These are phyloP conservation scores for Otatea glauca DNA, from an alignment of 176 grass and related monocot genomes.

Conservation along the genomic window DNA sequence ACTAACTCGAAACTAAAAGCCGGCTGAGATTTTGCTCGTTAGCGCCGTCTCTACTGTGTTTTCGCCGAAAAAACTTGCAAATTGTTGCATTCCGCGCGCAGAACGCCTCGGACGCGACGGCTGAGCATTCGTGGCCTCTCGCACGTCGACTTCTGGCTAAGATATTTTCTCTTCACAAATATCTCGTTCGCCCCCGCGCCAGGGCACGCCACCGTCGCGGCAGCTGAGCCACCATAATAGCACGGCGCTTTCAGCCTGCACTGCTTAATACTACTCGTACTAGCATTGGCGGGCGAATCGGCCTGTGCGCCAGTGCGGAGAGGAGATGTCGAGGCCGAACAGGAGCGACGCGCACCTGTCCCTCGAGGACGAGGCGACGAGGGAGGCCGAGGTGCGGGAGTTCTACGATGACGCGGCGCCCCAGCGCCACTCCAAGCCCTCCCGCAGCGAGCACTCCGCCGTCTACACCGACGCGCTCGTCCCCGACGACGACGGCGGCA, in stretches of 20 bases:
- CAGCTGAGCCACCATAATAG: slow-evolving; percentile 40
- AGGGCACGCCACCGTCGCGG: slow-evolving; percentile 19
- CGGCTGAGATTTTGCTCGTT: too few species aligned
- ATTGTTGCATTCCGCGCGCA: too few species aligned
- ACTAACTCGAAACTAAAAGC: too few species aligned
- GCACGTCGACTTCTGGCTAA: not conserved
- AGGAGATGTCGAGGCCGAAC: slow-evolving; percentile 58
- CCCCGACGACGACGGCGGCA: slow-evolving; percentile 14
- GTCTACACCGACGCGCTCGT: slow-evolving; percentile 59
- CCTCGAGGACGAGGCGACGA: slow-evolving; percentile 55
- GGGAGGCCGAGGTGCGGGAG: slow-evolving; percentile 62
- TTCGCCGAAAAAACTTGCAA: too few species aligned
- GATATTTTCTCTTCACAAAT: slow-evolving; percentile 45
- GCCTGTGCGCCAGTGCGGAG: not conserved
- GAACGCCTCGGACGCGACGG: too few species aligned
- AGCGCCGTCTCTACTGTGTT: too few species aligned
- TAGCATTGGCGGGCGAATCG: not conserved
- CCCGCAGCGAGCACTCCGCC: slow-evolving; percentile 66
- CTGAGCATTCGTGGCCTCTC: slow-evolving; percentile 7
- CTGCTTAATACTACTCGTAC: not conserved
- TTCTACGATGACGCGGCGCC: slow-evolving; percentile 66
- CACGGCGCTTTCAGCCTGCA: slow-evolving; percentile 17
- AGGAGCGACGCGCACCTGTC: slow-evolving; percentile 73
- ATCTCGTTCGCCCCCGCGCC: slow-evolving; percentile 5
- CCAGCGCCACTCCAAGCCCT: slow-evolving; percentile 89